These are phyloP conservation scores for Chlorella sp. DNA, from an alignment of 139 green algal species.

Conservation along the genomic window DNA sequence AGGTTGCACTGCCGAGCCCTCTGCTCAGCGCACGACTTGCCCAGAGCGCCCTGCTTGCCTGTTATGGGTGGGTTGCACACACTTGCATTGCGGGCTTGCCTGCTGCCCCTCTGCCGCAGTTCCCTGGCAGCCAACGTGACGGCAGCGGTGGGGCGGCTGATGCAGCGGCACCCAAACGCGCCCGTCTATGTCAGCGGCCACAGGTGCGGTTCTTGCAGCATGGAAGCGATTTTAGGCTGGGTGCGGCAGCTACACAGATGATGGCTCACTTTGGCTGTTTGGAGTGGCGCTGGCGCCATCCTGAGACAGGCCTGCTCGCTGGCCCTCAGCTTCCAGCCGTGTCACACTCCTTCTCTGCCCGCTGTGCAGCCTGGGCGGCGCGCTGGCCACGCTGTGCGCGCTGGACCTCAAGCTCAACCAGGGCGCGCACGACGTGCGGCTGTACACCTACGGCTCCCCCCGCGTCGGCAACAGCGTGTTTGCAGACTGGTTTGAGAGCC, in stretches of 20 bases:
- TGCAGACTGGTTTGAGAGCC: conserved; percentile 58
- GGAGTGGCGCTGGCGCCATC: no score
- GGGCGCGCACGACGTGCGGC: conserved; percentile 43
- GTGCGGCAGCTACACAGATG: no score
- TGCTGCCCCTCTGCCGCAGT: background rate
- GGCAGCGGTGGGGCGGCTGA: conserved; percentile 24
- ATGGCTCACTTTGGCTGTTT: no score
- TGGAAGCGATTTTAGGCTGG: no score
- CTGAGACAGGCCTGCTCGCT: no score
- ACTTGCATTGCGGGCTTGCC: no score
- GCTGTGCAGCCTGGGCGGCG: conserved; percentile 58
- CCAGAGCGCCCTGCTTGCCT: no score
- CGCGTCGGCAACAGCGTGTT: conserved; percentile 88
- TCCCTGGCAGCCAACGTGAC: conserved; percentile 57
- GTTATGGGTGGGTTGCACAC: no score
- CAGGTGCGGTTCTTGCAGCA: conserved; percentile 30
- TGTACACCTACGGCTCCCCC: conserved; percentile 87
- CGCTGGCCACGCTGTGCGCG: conserved; percentile 68
- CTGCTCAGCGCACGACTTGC: no score
- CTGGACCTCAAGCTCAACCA: conserved; percentile 57
- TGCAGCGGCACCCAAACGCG: conserved; percentile 13
- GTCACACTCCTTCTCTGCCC: no score
- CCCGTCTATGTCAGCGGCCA: conserved; percentile 62
- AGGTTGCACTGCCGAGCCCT: no score
- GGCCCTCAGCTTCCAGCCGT: no score